Evolutionary conservation across 257 asterid species (phyloP), one percentile per base, ranked within the genome.

Genomic region (Mentha longifolia): DNA sequence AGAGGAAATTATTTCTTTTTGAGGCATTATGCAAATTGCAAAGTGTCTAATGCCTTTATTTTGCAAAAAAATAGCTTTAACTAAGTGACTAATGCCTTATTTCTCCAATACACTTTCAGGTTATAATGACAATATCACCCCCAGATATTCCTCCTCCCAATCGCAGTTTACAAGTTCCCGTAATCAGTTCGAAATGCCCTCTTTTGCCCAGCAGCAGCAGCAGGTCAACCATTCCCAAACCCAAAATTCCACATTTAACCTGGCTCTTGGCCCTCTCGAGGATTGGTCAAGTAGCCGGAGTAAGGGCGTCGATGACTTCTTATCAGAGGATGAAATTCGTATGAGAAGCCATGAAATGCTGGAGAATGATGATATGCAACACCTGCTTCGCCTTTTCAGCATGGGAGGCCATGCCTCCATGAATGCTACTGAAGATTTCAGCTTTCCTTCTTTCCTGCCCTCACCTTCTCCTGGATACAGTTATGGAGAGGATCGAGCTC

Each of bases 281-380:
- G 94, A 93, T 79, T 93, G 98, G 97, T 52, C 94, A 9, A 79
- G 66, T 59, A 86, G 74, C 83, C 84, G 77, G 31, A 92, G 81
- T 25, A 89, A 85, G 79, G 96, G 84, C 4, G 83, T 76, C 6
- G 95, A 87, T 30, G 99, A 94, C 56, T 86, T 89, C 67, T 68
- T 94, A 78, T 88, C 98, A 8, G 97, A 89, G 78, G 99, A 94
- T 49, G 99, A 94, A 67, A 94, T 94, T 28, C 96, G 99, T 13
- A 74, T 91, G 76, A 89, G 91, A 84, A 91, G 97, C 65, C 87
- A 89, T 58, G 98, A 94, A 76, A 85, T 94, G 87, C 96, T 91
- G 17, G 97, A 87, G 74, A 91, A 89, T 64, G 97, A 91, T 43
- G 97, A 94, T 74, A 94, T 94, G 96, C 97, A 91, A 81, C 95